Percentiles rank a stretch among this genome's conserved stretches.
Evolutionary conservation across 345 rosid genomes (phyloP).

Genomic region (Brassica cretica): DNA sequence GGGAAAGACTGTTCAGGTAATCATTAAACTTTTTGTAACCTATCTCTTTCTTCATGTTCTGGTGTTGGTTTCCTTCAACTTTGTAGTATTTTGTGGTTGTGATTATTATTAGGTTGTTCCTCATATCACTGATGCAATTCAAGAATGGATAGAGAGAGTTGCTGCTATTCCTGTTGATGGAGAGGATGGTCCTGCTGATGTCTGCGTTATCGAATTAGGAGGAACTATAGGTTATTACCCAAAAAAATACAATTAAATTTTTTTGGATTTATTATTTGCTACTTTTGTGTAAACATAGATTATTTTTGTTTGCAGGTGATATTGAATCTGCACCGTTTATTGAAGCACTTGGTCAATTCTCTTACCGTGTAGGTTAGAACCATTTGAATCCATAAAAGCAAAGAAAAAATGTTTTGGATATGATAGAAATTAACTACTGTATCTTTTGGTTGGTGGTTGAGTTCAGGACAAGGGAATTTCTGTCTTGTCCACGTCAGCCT

Average conservation of each 20-base stretch:
- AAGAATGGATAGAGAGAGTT: conserved; percentile 87
- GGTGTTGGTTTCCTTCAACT: neutral
- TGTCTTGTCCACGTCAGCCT: conserved; percentile 97
- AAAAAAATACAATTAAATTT: neutral
- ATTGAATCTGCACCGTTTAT: conserved; percentile 91
- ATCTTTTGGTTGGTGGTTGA: conserved; percentile 35
- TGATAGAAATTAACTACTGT: conserved; percentile 24
- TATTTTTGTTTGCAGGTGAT: conserved; percentile 63
- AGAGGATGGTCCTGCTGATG: conserved; percentile 79
- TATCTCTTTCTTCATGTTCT: conserved; percentile 7
- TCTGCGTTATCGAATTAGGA: conserved; percentile 93
- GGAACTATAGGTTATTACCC: conserved; percentile 79
- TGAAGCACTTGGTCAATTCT: conserved; percentile 92
- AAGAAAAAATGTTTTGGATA: conserved; percentile 16
- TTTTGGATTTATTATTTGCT: neutral
- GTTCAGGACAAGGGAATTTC: conserved; percentile 78
- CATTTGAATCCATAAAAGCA: conserved; percentile 2
- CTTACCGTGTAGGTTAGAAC: conserved; percentile 74
- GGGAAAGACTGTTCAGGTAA: conserved; percentile 95
- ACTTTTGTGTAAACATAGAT: conserved; percentile 15
- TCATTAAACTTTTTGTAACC: neutral
- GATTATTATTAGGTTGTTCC: conserved; percentile 68
- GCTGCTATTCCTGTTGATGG: conserved; percentile 84
- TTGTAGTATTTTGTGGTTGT: neutral
- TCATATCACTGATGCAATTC: conserved; percentile 91